Evolutionary conservation across 768 basidiomycete species (phyloP), one percentile per base, ranked within the genome.

Genomic region (Paxillus involutus): DNA sequence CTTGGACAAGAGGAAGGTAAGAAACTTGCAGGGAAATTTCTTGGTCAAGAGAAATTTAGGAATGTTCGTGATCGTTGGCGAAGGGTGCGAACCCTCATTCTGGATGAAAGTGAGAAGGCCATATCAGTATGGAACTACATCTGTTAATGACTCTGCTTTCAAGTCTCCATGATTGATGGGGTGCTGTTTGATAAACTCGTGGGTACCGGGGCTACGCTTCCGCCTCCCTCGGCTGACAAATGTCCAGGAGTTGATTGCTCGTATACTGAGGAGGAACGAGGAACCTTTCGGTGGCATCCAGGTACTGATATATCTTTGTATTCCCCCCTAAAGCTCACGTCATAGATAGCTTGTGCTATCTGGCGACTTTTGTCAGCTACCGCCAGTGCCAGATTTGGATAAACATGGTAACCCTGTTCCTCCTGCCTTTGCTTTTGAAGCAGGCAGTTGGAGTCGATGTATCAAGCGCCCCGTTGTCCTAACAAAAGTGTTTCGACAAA

Each of bases 151-250:
- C 33, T 42, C 37, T 44, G 59, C 40, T n/a, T n/a, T 46, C 11
- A 50, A 94, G 91, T 95, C 47, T 94, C 93, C 1, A 94, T 96
- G 93, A 81, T 96, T 21, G 90, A 93, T 58, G 91, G 87, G 5
- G 62, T 62, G 9, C 70, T 91, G 3, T 92, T 94, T 58, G 91
- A 95, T 67, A 94, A 90, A 64, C 79, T 95, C 52, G 89, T 87
- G 72, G 57, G 60, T 44, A 33, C 40, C 29, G 6, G 13, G 32
- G 26, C 21, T 26, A 3, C 72, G 32, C 71, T 74, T 36, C 70
- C 71, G 26, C 71, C 73, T 2, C 74, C 74, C 46, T 16, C 1
- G 26, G 66, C 77, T 66, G 62, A 67, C 46, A 40, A 6, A 13
- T 16, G 30, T 14, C 46, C 46, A 88, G 85, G 84, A 86, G 66